Evolutionary conservation across 2,329 filamentous ascomycete genomes (phyloP), one percentile per base, ranked within the genome.

Genomic region (Neofusicoccum cordaticola): DNA sequence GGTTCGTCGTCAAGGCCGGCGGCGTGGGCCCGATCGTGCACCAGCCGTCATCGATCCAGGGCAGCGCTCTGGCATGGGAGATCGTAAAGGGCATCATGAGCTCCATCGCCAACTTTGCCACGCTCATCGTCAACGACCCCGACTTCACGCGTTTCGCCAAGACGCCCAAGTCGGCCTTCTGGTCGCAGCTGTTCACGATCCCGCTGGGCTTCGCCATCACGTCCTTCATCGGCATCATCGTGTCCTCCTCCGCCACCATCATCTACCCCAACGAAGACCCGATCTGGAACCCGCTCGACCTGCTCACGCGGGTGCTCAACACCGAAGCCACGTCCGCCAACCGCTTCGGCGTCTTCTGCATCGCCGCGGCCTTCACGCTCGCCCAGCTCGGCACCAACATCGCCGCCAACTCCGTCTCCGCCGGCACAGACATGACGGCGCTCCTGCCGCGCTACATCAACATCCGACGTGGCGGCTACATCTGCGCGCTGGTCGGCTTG

Each of bases 311-410:
- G 1, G 81, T 82, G 66, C 75, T 82, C 19, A 66, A 65, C 45
- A 41, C 78, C 3, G 78, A 81, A 65, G 72, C 72, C 44, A 78
- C 77, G 35, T 70, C 67, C 11, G 76, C 67, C 15, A 77, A 80
- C 47, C 77, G 80, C 31, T 81, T 82, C 64, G 82, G 81, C 6
- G 79, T 84, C n/a, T 81, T 83, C 66, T 73, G 82, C 48, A 83
- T 84, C 89, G 90, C 70, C 1, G 68, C 73, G 2, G 75, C 76
- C 45, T 78, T 79, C 64, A 70, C 90, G 0, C 84, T 96, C 8
- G 92, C 92, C 5, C 91, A 95, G 76, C 83, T 96, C 2, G 92
- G 91, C 15, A 95, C 92, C 44, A 96, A 96, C 71, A 93, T 96
- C 68, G 90, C 91, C 0, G 92, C 92, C 65, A 96, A 96, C 79